Evolutionary conservation across 164 flowering plant species (phyloP), one percentile per base, ranked within the genome.

Genomic region (Liriodendron chinense): DNA sequence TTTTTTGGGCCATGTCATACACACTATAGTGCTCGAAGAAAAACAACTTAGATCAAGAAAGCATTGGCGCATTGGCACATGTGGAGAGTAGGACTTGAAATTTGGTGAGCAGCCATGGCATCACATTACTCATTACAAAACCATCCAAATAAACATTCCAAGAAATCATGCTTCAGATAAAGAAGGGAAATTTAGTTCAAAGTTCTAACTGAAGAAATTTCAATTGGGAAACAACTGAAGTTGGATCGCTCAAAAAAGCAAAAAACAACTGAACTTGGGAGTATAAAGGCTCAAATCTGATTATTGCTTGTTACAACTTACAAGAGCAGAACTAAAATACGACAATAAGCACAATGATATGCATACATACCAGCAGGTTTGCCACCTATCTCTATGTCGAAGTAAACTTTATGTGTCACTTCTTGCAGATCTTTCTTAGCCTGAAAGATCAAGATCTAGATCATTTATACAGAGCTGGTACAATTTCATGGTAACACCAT

Each of bases 371-470:
- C 97, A 26, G 98, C 96, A 56, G 89, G 85, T 81, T 91, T 90
- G 64, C 97, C 97, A 78, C 68, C 90, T 26, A 94, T 92, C 85
- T 92, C 94, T 22, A 92, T 84, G 79, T 94, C 98, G 59, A 94
- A 94, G 73, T 73, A 94, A 23, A 92, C 94, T 74, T 94, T 89
- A 82, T 90, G 88, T 1, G 98, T 94, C 59, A 94, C 84, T 75
- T 92, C 92, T 75, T 87, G 86, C 81, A 86, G 75, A 80, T 86
- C 85, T 77, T 87, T 85, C 81, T 89, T 87, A 0, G 88, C 91
- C 90, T 89, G 86, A 76, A 72, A 69, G 57, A 53, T 14, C 57
- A 53, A 53, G 12, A 53, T 9, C 57, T 53, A 53, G 57, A 53
- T 53, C 57, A 53, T 53, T 9, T 9, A 53, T 9, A 53, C 16